Evolutionary conservation across 306 rosid genomes (phyloP).

Genomic region (Cucumis cinereus): DNA sequence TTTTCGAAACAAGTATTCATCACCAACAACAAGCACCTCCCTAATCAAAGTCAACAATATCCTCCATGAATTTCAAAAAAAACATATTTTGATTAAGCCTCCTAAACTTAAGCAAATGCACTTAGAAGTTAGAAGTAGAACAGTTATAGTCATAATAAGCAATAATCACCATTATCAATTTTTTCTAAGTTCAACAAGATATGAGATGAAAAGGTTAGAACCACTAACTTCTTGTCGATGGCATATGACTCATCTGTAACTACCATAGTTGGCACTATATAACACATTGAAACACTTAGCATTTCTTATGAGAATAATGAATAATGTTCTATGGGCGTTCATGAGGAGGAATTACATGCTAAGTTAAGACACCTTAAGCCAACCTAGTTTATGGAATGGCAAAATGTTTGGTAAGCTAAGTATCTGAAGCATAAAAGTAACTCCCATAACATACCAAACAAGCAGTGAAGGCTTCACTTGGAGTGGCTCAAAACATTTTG

Average conservation of each 20-base stretch:
- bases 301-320: not conserved
- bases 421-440: not conserved
- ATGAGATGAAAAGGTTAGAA: no score
- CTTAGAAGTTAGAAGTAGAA: not conserved
- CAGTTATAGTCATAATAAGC: not conserved
- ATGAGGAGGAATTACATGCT: not conserved
- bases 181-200: not conserved
- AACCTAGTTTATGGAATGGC: not conserved
- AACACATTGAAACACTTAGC: not conserved
- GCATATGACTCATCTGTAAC: not conserved
- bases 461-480: not conserved
- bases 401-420: not conserved
- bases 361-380: not conserved
- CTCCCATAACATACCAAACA: not conserved
- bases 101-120: not conserved
- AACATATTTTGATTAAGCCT: not conserved
- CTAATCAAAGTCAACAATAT: not conserved
- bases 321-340: not conserved
- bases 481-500: not conserved
- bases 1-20: no score
- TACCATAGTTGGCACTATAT: not conserved
- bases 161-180: not conserved
- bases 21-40: no score
- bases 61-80: not conserved
- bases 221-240: not conserved